These are phyloP conservation scores for Xerocomellus intermedius DNA, from an alignment of 768 basidiomycete genomes.

Conservation along the genomic window DNA sequence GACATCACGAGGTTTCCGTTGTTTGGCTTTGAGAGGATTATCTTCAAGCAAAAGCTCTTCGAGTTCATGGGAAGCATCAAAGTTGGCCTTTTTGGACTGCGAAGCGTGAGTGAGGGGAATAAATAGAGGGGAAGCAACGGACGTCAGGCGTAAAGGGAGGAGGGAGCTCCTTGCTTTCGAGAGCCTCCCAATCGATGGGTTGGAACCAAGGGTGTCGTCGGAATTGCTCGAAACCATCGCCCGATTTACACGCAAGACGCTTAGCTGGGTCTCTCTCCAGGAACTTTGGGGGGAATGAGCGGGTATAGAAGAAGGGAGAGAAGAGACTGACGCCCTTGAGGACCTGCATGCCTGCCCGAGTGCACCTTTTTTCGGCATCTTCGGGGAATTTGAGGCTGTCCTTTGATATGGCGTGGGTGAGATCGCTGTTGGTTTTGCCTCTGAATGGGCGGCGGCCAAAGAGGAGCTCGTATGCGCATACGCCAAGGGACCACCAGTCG, in stretches of 20 bases:
- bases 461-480: slow-evolving; percentile 88
- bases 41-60: slow-evolving; percentile 96
- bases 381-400: slow-evolving; percentile 90
- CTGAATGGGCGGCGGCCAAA: slow-evolving; percentile 92
- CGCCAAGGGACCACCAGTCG: slow-evolving; percentile 97
- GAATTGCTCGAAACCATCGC: slow-evolving; percentile 79
- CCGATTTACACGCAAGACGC: slow-evolving; percentile 80
- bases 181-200: slow-evolving; percentile 82
- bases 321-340: slow-evolving; percentile 66
- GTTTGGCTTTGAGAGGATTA: slow-evolving; percentile 93
- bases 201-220: slow-evolving; percentile 84
- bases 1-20: slow-evolving; percentile 85
- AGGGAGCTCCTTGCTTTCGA: slow-evolving; percentile 70
- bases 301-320: slow-evolving; percentile 9
- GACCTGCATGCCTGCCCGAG: slow-evolving; percentile 71
- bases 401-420: slow-evolving; percentile 90
- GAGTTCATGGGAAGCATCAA: slow-evolving; percentile 96
- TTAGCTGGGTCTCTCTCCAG: slow-evolving; percentile 81
- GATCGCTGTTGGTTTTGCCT: slow-evolving; percentile 87
- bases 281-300: slow-evolving; percentile 49
- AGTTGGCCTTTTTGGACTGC: slow-evolving; percentile 98
- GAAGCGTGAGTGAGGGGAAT: slow-evolving; percentile 1
- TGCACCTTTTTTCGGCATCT: slow-evolving; percentile 78
- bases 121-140: slow-evolving; percentile 32
- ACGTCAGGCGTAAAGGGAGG: slow-evolving; percentile 93